Percentiles rank a stretch among this genome's conserved stretches.
phyloP scores from a whole-genome alignment of 1,139 yeast genomes.

The Geotrichum reessii region DNA sequence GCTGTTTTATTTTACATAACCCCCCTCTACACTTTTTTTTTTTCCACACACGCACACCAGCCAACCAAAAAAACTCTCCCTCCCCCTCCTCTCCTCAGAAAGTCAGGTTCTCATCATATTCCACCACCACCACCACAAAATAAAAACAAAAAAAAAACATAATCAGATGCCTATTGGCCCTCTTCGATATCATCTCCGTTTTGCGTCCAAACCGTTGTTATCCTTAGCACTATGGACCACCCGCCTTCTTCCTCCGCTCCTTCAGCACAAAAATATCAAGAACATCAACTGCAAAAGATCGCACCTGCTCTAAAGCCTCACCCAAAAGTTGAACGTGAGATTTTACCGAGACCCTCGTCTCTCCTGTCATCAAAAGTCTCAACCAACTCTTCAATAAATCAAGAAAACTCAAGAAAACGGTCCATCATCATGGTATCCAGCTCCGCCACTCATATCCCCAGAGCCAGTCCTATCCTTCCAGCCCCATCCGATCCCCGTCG shows the following conservation, averaged over 20 bases:
- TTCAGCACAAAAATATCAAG: neutral
- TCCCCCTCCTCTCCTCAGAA: neutral
- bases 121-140: neutral
- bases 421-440: slow-evolving; percentile 3
- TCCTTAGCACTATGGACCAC: neutral
- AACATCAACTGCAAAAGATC: neutral
- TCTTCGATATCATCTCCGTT: neutral
- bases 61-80: neutral
- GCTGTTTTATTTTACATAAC: neutral
- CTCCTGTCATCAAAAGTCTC: neutral
- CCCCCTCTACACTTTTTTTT: neutral
- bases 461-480: neutral
- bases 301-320: neutral
- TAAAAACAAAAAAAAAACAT: too few relatives aligned
- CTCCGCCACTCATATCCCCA: neutral
- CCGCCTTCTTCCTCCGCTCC: neutral
- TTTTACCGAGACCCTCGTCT: neutral
- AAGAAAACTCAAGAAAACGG: neutral
- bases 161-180: neutral
- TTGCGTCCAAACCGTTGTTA: neutral
- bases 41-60: neutral
- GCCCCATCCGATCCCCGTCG: neutral
- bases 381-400: neutral
- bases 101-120: too few relatives aligned
- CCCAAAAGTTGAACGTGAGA: neutral